phyloP scores from a whole-genome alignment of 257 asterid species.

The Nicotiana sylvestris region DNA sequence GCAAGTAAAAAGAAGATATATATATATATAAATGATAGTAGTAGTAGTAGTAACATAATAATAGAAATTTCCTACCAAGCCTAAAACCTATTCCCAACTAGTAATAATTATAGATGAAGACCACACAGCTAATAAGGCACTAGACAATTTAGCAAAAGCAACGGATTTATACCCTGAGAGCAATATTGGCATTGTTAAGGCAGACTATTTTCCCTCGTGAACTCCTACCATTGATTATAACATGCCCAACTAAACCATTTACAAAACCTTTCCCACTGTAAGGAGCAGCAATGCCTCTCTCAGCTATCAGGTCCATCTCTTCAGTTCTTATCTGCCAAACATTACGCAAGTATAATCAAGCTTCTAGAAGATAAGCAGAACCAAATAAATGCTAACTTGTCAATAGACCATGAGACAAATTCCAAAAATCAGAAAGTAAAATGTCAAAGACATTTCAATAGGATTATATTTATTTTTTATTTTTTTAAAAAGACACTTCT shows the following conservation, averaged over 20 bases:
- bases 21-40: too few relatives aligned
- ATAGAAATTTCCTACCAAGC: too few relatives aligned
- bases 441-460: slow-evolving; percentile 3
- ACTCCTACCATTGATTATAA: slow-evolving; percentile 43
- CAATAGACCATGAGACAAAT: background rate
- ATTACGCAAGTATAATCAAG: background rate
- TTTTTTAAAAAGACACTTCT: too few relatives aligned
- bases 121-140: background rate
- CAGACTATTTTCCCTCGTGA: slow-evolving; percentile 59
- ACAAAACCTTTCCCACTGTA: slow-evolving; percentile 80
- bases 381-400: background rate
- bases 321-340: slow-evolving; percentile 77
- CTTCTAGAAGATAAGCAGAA: background rate
- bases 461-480: too few relatives aligned
- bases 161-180: slow-evolving; percentile 65
- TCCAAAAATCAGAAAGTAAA: background rate
- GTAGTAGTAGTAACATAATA: too few relatives aligned
- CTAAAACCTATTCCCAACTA: too few relatives aligned
- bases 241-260: slow-evolving; percentile 79
- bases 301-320: slow-evolving; percentile 90
- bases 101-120: background rate
- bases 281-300: slow-evolving; percentile 94
- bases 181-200: slow-evolving; percentile 84
- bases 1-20: too few relatives aligned
- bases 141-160: slow-evolving; percentile 16